A percentile compares a stretch with the other conserved stretches of the same genome.
Evolutionary conservation across 2,329 filamentous ascomycete species (phyloP).

Genomic region (Colletotrichum agaves): DNA sequence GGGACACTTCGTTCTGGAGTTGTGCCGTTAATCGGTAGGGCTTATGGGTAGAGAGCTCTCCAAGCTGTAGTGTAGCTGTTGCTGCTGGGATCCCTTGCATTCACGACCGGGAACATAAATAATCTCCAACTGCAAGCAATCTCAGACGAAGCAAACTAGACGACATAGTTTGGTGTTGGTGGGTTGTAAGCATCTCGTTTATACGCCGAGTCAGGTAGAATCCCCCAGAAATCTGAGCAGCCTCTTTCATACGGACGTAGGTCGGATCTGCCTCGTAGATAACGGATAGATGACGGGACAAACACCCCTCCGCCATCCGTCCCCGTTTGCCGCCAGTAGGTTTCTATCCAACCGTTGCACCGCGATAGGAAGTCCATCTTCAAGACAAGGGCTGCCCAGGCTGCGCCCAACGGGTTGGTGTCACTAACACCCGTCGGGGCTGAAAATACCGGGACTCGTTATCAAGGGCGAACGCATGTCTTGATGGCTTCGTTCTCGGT

Average conservation of each 20-base stretch:
- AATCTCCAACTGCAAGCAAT: too few relatives aligned
- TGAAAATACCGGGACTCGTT: conserved; percentile 14
- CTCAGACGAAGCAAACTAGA: too few relatives aligned
- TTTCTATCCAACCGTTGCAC: conserved; percentile 22
- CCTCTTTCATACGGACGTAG: neutral
- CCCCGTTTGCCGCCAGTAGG: conserved; percentile 26
- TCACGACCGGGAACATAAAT: too few relatives aligned
- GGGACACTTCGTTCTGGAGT: neutral
- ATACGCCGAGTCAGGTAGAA: conserved; percentile 21
- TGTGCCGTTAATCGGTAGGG: neutral
- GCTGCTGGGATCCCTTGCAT: neutral
- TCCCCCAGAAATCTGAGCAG: conserved; percentile 9
- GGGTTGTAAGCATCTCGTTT: conserved; percentile 19
- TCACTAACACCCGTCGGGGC: conserved; percentile 18
- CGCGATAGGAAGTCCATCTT: conserved; percentile 36
- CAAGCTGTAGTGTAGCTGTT: neutral
- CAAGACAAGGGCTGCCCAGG: conserved; percentile 29
- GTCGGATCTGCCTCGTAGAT: conserved; percentile 26
- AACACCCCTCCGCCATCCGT: conserved; percentile 11
- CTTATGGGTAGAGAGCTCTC: neutral
- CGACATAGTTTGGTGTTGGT: neutral
- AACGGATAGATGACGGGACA: conserved; percentile 22
- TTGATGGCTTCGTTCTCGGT: conserved; percentile 3
- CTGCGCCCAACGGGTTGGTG: conserved; percentile 12
- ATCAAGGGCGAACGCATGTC: conserved; percentile 11